Conservation (phyloP, 169 alveolate genomes). For the Eimeria tenella region DNA sequence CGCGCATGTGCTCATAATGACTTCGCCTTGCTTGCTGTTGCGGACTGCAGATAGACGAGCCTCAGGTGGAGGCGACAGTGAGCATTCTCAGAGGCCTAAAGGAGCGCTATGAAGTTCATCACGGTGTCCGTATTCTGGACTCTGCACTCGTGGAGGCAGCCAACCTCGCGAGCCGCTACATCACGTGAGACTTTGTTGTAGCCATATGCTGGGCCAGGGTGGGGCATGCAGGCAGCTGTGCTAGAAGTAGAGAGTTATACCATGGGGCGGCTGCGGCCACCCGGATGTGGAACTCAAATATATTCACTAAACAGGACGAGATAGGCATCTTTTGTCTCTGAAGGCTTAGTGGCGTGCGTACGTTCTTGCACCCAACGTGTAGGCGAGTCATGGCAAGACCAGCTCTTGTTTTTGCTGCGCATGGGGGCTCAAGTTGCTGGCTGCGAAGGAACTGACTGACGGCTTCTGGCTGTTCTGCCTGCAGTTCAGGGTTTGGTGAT, state of each 20-base stretch:
- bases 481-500: background rate
- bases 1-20: background rate
- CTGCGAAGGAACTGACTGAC: no score
- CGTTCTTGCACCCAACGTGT: no score
- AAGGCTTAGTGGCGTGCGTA: no score
- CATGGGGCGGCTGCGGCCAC: conserved; percentile 76
- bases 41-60: conserved; percentile 86
- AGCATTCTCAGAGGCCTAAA: conserved; percentile 91
- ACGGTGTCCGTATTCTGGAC: conserved; percentile 93
- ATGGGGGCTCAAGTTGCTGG: background rate
- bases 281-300: background rate
- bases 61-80: conserved; percentile 91
- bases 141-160: conserved; percentile 93
- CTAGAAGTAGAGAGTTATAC: no score
- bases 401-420: background rate
- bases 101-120: conserved; percentile 92
- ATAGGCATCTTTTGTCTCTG: background rate
- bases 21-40: background rate
- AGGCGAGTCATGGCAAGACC: no score
- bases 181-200: conserved; percentile 22
- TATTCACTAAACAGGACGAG: no score
- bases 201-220: no score
- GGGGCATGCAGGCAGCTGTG: no score
- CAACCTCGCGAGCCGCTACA: conserved; percentile 79
- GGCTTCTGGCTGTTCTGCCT: background rate